Base-by-base conservation (phyloP, 1,284 basidiomycete species). In the Rhodofomes roseus region DNA sequence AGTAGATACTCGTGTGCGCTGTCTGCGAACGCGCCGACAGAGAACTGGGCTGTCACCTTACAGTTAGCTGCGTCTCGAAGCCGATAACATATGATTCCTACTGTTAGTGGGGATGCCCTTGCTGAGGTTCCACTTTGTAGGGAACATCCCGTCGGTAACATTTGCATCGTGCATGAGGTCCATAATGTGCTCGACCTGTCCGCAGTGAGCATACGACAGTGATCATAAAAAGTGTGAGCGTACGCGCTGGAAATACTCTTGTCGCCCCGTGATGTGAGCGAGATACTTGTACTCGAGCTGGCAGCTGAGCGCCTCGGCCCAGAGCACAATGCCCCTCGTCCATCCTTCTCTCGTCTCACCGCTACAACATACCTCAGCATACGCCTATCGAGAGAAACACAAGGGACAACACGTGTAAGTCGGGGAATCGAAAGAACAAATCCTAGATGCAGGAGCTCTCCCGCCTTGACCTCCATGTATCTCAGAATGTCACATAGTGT, bases 1-100 rank as follows among this genome's bases (percentile, higher is more conserved):
- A 92, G 77, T n/a, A 89, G 77, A 66, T 92, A 92, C 70, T 92
- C 89, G 61, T 91, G 86, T 2, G 82, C 82, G 67, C 88, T 90
- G 64, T 91, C 89, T 2, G 86, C 85, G 53, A 77, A 77, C 2
- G 79, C 83, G 20, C 88, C 88, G 5, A 87, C 81, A 2, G 85
- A 85, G 22, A 87, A 55, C 51, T 69, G 64, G 23, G 44, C 67
- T 70, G 12, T 55, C 1, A 12, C 4, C 14, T 14, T 25, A 31
- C n/a, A 41, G 16, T 48, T 1, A 58, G 16, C 11, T 4, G 25
- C 31, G 5, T 36, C 6, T 37, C 16, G 8, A 41, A 22, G 0
- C 20, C n/a, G 37, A 25, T 16, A 46, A 12, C 2, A 55, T 22
- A 14, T 46, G 9, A 40, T 39, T 23, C 70, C 75, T 50, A 82